These are phyloP conservation scores for Crithidia brevicula DNA, from an alignment of 208 protist genomes.

Conservation along the genomic window DNA sequence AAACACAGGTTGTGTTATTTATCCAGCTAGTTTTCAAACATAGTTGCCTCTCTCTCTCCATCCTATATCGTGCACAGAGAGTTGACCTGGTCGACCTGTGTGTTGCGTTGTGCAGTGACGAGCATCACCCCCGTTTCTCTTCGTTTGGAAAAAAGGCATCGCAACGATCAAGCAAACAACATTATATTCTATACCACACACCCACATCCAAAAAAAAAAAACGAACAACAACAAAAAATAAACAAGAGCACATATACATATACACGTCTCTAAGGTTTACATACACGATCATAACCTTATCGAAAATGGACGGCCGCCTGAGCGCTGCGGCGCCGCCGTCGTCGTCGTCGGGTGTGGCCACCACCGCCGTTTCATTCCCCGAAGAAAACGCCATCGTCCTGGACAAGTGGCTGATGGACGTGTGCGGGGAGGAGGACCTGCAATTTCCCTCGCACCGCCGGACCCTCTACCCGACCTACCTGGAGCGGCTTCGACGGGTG, in stretches of 20 bases:
- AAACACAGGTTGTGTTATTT: too few relatives aligned
- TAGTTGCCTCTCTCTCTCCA: too few relatives aligned
- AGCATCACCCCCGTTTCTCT: too few relatives aligned
- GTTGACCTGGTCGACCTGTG: too few relatives aligned
- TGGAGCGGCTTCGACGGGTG: slow-evolving; percentile 30
- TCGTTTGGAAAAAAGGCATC: too few relatives aligned
- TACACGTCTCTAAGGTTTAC: not conserved
- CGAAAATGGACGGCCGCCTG: slow-evolving; percentile 4
- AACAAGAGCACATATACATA: not conserved
- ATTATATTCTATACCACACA: too few relatives aligned
- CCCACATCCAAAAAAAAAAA: slow-evolving; percentile 6
- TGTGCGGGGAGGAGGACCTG: slow-evolving; percentile 56
- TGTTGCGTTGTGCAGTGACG: too few relatives aligned
- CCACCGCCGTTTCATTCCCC: slow-evolving; percentile 21
- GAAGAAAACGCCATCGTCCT: slow-evolving; percentile 55
- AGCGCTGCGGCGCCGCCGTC: slow-evolving; percentile 1
- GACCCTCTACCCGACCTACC: slow-evolving; percentile 42
- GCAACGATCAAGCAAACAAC: too few relatives aligned
- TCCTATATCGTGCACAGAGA: too few relatives aligned
- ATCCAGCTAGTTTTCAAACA: too few relatives aligned
- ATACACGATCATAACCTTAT: not conserved
- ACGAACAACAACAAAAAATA: slow-evolving; percentile 4
- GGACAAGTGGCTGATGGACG: slow-evolving; percentile 68
- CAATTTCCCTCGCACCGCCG: slow-evolving; percentile 65
- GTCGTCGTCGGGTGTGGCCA: not conserved